Conservation (phyloP, 2,329 filamentous ascomycete genomes). For the Beauveria brongniartii region DNA sequence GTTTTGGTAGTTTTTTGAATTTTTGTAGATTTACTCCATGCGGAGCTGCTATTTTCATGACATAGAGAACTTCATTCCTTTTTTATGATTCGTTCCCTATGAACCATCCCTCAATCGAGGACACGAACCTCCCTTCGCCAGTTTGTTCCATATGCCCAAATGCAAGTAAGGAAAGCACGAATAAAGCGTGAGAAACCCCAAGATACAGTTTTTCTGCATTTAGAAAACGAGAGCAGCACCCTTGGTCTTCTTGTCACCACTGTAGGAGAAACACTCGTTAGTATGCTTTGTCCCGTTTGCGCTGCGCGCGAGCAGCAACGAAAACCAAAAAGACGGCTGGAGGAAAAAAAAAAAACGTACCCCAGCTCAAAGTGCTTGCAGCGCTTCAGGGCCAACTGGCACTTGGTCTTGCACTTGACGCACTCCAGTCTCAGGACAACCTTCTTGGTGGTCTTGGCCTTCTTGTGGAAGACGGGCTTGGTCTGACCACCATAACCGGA, state of each 20-base stretch:
- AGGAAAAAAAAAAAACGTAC: slow-evolving; percentile 48
- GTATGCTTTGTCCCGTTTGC: slow-evolving; percentile 18
- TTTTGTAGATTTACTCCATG: slow-evolving; percentile 1
- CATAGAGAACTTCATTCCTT: slow-evolving; percentile 18
- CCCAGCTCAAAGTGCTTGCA: slow-evolving; percentile 99
- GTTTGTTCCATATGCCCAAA: slow-evolving; percentile 38
- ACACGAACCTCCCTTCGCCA: slow-evolving; percentile 40
- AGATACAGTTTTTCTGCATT: slow-evolving; percentile 35
- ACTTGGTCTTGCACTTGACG: slow-evolving; percentile 96
- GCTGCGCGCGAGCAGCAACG: neutral
- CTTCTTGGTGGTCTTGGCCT: slow-evolving; percentile 99
- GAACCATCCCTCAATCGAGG: slow-evolving; percentile 35
- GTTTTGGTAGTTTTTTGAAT: slow-evolving; percentile 2
- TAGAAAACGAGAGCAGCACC: slow-evolving; percentile 99
- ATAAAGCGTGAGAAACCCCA: slow-evolving; percentile 31
- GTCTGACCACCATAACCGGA: slow-evolving; percentile 99
- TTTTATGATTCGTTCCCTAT: slow-evolving; percentile 34
- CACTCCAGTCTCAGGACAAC: slow-evolving; percentile 97
- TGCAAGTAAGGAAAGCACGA: slow-evolving; percentile 35
- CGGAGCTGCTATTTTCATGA: slow-evolving; percentile 11
- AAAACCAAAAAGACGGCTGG: slow-evolving; percentile 34
- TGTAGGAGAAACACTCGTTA: slow-evolving; percentile 38
- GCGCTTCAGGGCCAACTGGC: slow-evolving; percentile 95
- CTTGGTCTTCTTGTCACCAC: slow-evolving; percentile 99
- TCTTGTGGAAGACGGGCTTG: slow-evolving; percentile 99